phyloP scores from a whole-genome alignment of 1,284 basidiomycete genomes.

The Tilletia caries region DNA sequence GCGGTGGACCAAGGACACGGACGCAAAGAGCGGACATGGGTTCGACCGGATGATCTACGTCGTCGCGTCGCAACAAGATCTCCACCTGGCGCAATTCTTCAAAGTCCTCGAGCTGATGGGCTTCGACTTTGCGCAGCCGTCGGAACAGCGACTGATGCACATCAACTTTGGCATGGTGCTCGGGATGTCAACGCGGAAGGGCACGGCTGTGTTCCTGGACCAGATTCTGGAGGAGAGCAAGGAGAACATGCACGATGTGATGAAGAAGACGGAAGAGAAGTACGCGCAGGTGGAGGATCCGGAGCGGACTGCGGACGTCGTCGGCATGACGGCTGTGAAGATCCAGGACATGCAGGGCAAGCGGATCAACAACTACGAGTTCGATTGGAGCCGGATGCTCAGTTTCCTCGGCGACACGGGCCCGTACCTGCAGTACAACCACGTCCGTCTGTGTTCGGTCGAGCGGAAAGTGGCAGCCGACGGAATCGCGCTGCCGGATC shows the following conservation, averaged over 20 bases:
- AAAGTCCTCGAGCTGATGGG: constrained; percentile 88
- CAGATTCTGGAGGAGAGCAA: constrained; percentile 88
- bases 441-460: constrained; percentile 88
- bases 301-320: constrained; percentile 72
- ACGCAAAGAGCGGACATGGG: constrained; percentile 28
- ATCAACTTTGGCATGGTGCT: constrained; percentile 88
- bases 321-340: constrained; percentile 94
- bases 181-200: constrained; percentile 96
- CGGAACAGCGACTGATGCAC: constrained; percentile 66
- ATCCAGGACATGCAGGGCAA: constrained; percentile 97
- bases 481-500: constrained; percentile 66
- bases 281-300: constrained; percentile 86
- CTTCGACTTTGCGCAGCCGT: constrained; percentile 70
- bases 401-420: constrained; percentile 97
- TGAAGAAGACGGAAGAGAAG: constrained; percentile 91
- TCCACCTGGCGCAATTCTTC: constrained; percentile 90
- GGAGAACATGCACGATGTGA: constrained; percentile 91
- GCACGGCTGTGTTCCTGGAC: constrained; percentile 92
- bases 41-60: constrained; percentile 99
- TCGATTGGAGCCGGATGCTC: constrained; percentile 91
- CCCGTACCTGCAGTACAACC: constrained; percentile 65
- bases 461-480: constrained; percentile 80
- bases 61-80: constrained; percentile 87
- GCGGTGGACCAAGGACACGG: constrained; percentile 80
- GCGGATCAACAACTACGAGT: constrained; percentile 94